Conservation (phyloP, 345 rosid species). For the Moringa oleifera region DNA sequence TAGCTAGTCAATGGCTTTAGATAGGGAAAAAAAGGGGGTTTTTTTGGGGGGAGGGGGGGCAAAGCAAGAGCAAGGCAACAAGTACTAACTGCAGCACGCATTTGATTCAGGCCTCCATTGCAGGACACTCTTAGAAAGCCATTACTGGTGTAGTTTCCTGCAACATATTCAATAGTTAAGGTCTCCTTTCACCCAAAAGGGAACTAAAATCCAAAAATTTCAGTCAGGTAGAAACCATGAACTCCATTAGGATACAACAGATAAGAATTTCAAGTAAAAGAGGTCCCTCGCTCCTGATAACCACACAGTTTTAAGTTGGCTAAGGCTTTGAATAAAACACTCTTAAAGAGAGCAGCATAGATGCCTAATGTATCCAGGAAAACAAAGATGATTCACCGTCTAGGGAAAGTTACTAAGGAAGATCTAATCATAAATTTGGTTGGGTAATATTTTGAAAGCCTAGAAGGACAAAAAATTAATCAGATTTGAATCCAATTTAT, state of each 20-base stretch:
- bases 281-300: no score
- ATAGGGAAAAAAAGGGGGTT: conserved; percentile 10
- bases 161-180: conserved; percentile 7
- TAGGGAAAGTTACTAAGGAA: no score
- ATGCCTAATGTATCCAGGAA: neutral
- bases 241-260: neutral
- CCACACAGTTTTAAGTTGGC: neutral
- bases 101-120: conserved; percentile 94
- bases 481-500: neutral
- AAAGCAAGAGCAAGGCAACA: conserved; percentile 21
- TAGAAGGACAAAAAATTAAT: neutral
- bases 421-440: neutral
- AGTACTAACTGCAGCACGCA: conserved; percentile 84
- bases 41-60: no score
- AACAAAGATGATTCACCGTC: neutral
- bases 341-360: neutral
- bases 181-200: conserved; percentile 3
- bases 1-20: conserved; percentile 13
- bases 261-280: neutral
- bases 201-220: neutral
- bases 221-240: neutral
- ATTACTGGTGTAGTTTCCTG: conserved; percentile 80
- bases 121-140: conserved; percentile 84
- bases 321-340: neutral
- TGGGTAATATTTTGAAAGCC: neutral